Evolutionary conservation across 805 yeast genomes (phyloP), one percentile per base, ranked within the genome.

Genomic region (Dipodascus albidus): DNA sequence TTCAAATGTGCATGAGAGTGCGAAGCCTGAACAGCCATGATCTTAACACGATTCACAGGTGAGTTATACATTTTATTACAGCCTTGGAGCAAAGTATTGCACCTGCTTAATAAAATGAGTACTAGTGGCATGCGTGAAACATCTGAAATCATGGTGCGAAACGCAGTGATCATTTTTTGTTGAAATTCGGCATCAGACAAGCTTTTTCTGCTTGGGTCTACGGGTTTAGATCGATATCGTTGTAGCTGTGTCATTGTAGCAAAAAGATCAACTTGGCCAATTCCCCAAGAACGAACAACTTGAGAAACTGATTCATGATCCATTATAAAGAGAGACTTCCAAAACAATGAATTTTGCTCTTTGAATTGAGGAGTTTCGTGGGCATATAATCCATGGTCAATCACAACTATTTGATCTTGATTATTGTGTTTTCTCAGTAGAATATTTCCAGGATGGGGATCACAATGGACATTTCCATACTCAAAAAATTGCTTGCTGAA

Each of bases 361-460:
- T 81, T 70, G 60, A 85, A 80, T 47, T 70, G 64, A 4, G 71
- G 76, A 1, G 73, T 67, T 55, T 83, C 74, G 20, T 71, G 67
- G 20, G 84, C 78, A 60, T 83, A 85, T 23, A 86, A 69, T 0
- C 95, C 95, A 63, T 85, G 91, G 63, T 85, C 95, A 48, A 85
- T 66, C 50, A 85, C 70, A 24, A 86, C 88, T 38, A 84, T 67
- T 61, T 84, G 69, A 56, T 64, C 61, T 14, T 47, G 48, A 8
- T 53, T 50, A n/a, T 50, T 50, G 21, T 44, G 49, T 41, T 62
- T 58, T 41, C 89, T 68, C 2, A 81, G 79, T 53, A 86, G 63
- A 58, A 86, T 66, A 63, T 85, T 86, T 3, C 95, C 95, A 1
- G 93, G 93, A 60, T 85, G 95, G 11, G 91, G 87, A 62, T 83